Conservation (phyloP, 257 asterid genomes). For the Echites panduratus region DNA sequence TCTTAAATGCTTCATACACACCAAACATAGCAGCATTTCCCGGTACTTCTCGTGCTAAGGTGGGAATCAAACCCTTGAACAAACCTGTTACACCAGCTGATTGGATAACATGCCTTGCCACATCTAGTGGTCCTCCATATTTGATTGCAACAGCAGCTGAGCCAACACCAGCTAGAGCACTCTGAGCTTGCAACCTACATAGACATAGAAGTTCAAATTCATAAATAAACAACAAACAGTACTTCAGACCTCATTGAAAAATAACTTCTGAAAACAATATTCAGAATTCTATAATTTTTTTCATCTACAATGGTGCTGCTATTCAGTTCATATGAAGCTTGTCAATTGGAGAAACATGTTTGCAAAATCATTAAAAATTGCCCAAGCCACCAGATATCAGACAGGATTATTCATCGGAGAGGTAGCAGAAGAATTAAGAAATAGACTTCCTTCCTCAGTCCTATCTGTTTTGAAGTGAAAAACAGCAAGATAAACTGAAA, state of each 20-base stretch:
- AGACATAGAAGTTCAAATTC: neutral
- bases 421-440: neutral
- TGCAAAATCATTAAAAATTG: neutral
- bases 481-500: neutral
- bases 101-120: conserved; percentile 60
- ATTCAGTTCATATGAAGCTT: neutral
- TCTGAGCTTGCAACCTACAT: conserved; percentile 79
- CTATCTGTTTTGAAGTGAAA: neutral
- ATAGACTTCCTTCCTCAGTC: neutral
- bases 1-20: conserved; percentile 67
- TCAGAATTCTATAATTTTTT: neutral
- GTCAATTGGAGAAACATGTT: neutral
- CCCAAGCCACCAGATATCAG: neutral
- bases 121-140: conserved; percentile 78
- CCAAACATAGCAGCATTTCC: conserved; percentile 90
- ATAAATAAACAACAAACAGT: neutral
- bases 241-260: neutral
- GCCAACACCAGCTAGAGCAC: conserved; percentile 44
- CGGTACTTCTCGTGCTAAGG: conserved; percentile 76
- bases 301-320: neutral
- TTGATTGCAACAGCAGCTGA: conserved; percentile 39
- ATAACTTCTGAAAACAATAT: too few species aligned
- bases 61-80: conserved; percentile 72
- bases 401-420: neutral
- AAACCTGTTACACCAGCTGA: conserved; percentile 64